Base-by-base conservation (phyloP, 345 rosid genomes). In the Citrus maxima region DNA sequence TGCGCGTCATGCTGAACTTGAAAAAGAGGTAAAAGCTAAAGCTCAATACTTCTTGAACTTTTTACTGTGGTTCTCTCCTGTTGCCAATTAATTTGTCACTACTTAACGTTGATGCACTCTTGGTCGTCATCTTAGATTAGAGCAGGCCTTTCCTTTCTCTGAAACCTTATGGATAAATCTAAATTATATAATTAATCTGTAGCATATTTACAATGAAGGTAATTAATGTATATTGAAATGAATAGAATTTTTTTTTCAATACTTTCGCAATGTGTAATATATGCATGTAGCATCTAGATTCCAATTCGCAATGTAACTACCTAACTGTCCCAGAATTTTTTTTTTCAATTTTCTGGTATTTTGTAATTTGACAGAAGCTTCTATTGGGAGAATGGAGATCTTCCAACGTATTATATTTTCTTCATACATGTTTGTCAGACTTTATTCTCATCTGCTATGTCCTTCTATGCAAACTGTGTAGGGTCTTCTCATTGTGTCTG, bases 1-100 rank as follows among this genome's bases (percentile, higher is more conserved):
- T 5, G 93, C 88, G 79, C 98, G 97, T 25, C 98, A 95, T 79
- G 64, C 76, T 74, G 79, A 86, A 75, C 93, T 93, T 49, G 97
- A 93, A 82, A 77, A 85, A 80, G 97, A 95, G 95, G 98, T 91
- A 76, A 38, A 70, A 18, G 64, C 72, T 70, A 12, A 21, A 25
- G 30, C 63, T 62, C 25, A n/a, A 14, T 38, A 55, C 9, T 38
- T 59, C 62, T 54, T 0, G 24, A 59, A 3, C n/a, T 27, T 42
- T 73, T 25, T 74, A 25, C 72, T 34, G 35, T 30, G 46, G 30
- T 60, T 59, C 42, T n/a, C 27, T 73, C 68, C 35, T 27, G 24
- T 27, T 37, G 32, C 24, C 66, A n/a, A 46, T 25, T 70, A 70
- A 18, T 70, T 3, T 35, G 49, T 7, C 25, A n/a, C 37, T 58